Evolutionary conservation across 257 asterid species (phyloP).

Genomic region (Marsdenia floribunda): DNA sequence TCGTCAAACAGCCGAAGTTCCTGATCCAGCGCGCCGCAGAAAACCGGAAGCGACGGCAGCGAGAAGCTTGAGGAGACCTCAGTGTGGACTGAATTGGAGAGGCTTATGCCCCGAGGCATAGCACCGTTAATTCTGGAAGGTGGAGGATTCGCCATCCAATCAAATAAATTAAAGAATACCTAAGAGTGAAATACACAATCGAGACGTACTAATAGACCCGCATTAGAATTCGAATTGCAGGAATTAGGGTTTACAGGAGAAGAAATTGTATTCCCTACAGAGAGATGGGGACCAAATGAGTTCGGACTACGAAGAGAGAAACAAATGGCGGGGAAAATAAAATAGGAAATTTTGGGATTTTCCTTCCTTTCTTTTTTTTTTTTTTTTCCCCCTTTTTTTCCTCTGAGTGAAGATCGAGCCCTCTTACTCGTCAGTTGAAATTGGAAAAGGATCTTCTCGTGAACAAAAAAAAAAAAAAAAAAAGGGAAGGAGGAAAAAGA

Average conservation of each 20-base stretch:
- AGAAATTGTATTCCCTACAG: slow-evolving; percentile 14
- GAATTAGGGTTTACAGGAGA: slow-evolving; percentile 11
- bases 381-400: too few species aligned
- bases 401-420: too few species aligned
- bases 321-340: slow-evolving; percentile 28
- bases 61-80: slow-evolving; percentile 87
- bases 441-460: not conserved
- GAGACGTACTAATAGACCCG: not conserved
- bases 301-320: slow-evolving; percentile 4
- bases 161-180: slow-evolving; percentile 17
- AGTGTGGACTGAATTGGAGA: slow-evolving; percentile 76
- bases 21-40: slow-evolving; percentile 83
- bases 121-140: slow-evolving; percentile 23
- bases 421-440: not conserved
- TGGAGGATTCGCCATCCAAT: slow-evolving; percentile 48
- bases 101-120: slow-evolving; percentile 66
- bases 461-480: not conserved
- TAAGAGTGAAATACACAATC: slow-evolving; percentile 7
- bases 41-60: slow-evolving; percentile 89
- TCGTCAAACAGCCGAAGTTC: slow-evolving; percentile 62
- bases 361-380: not conserved
- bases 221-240: slow-evolving; percentile 12
- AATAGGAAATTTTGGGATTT: not conserved
- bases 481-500: not conserved
- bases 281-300: not conserved